Base-by-base conservation (phyloP, 345 rosid genomes). In the Litchi chinensis region DNA sequence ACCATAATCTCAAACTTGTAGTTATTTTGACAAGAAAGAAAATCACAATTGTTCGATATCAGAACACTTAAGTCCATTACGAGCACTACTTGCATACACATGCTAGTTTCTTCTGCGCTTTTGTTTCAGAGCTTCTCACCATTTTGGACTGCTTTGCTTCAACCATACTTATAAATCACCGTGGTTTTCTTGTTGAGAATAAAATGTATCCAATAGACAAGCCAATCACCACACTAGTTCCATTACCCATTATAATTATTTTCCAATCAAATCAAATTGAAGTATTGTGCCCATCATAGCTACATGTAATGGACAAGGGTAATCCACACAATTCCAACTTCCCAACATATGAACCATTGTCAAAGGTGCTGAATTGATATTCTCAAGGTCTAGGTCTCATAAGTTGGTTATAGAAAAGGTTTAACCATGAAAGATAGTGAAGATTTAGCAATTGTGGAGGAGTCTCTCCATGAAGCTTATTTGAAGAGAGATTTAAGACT, bases 131-230 rank as follows among this genome's bases (percentile, higher is more conserved):
- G n/a, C 43, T 15, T 18, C 44, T 65, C 7, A 65, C 43, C 69
- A 18, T 16, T 40, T 37, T 65, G 69, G 69, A 15, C 39, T 65
- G 43, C 40, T 37, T 6, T 40, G 3, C 54, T 16, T 50, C 6
- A 8, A 19, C 52, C 5, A 41, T 22, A 41, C 41, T 41, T 52
- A 52, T 1, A 18, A 79, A 8, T 72, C 81, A 79, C 40, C 13
- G 24, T 8, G 28, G 80, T 24, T 15, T 60, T 32, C 71, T 39
- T 19, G 52, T 71, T 26, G 28, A 26, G 28, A 26, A 79, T 6
- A 73, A 50, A 44, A 79, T 56, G 24, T 26, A 79, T 67, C 65
- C 78, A 56, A 74, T 1, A 0, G 62, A 26, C 40, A 79, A 3
- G 18, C 82, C 78, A 7, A 74, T 43, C 16, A 70, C 48, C 22